Evolutionary conservation across 176 grass and related monocot species (phyloP).

Genomic region (Aegilops bicornis): DNA sequence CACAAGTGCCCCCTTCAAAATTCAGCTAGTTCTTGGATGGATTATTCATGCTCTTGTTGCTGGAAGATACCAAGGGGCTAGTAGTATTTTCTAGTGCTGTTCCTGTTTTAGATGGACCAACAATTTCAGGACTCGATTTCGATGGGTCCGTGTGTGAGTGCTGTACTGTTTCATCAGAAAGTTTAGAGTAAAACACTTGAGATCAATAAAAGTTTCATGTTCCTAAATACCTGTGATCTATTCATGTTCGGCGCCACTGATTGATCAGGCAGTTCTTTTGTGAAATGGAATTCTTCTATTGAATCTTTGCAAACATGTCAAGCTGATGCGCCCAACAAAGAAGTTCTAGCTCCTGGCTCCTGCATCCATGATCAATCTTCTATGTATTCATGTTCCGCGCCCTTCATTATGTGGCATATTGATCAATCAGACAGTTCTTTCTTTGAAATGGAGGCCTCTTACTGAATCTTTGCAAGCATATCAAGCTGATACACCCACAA

Average conservation of each 20-base stretch:
- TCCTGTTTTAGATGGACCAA: constrained; percentile 41
- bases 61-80: neutral
- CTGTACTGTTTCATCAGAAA: constrained; percentile 23
- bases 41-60: constrained; percentile 7
- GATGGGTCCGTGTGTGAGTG: neutral
- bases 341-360: no score
- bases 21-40: neutral
- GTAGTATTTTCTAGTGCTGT: neutral
- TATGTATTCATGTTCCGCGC: no score
- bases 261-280: neutral
- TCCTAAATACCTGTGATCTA: neutral
- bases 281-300: neutral
- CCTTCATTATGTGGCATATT: no score
- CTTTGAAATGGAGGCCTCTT: no score
- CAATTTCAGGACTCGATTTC: constrained; percentile 23
- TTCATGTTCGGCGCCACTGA: neutral
- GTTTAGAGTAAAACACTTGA: constrained; percentile 22
- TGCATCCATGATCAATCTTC: no score
- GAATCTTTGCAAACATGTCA: neutral
- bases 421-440: no score
- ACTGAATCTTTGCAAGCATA: no score
- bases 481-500: no score
- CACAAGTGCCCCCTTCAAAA: neutral
- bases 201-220: constrained; percentile 1
- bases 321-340: no score